Evolutionary conservation across 306 rosid species (phyloP).

Genomic region (Clitoria ternatea): DNA sequence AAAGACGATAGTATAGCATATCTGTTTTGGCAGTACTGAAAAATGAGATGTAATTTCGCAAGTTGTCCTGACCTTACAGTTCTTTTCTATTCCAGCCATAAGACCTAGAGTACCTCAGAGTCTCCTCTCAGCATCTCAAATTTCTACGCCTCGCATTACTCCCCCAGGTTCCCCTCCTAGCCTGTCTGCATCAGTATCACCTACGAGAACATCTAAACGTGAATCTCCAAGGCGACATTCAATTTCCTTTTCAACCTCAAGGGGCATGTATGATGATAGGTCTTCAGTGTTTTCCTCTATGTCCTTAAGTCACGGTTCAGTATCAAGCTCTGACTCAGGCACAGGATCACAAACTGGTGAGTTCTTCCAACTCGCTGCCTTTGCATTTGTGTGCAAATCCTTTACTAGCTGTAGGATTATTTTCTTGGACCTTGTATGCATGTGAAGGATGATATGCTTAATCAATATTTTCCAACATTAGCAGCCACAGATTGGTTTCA

Average conservation of each 20-base stretch:
- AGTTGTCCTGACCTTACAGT: constrained; percentile 8
- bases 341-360: constrained; percentile 66
- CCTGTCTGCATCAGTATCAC: constrained; percentile 77
- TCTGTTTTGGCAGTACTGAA: constrained; percentile 14
- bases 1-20: neutral
- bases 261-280: constrained; percentile 66
- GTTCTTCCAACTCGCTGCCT: constrained; percentile 23
- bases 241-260: constrained; percentile 67
- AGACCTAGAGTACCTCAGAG: constrained; percentile 63
- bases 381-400: neutral
- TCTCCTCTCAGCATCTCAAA: constrained; percentile 74
- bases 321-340: constrained; percentile 48
- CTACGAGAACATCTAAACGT: constrained; percentile 70
- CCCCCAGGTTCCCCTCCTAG: constrained; percentile 82
- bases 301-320: constrained; percentile 37
- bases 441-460: neutral
- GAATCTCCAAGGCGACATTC: constrained; percentile 79
- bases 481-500: neutral
- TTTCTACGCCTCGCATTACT: constrained; percentile 66
- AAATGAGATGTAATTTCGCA: constrained; percentile 11
- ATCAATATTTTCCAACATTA: neutral
- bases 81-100: constrained; percentile 25
- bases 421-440: constrained; percentile 4
- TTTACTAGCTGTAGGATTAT: neutral
- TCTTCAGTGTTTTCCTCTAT: constrained; percentile 46